Evolutionary conservation across 1,284 basidiomycete genomes (phyloP), one percentile per base, ranked within the genome.

Genomic region (Irpex lacteus): DNA sequence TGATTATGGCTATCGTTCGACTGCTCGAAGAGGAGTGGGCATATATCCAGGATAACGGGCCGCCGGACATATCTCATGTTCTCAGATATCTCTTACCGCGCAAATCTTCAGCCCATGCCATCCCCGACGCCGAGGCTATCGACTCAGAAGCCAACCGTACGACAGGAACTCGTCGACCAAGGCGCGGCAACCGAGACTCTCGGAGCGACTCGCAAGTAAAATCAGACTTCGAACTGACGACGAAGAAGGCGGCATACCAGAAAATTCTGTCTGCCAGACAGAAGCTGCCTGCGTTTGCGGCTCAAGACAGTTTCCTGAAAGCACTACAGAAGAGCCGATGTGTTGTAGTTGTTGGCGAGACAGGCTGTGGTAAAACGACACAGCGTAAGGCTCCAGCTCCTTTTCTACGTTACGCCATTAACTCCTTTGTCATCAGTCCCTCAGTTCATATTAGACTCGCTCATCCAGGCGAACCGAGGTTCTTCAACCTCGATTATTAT

Each of bases 351-450:
- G 90, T 95, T 1, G 92, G 94, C 61, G 92, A 96, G 77, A 94
- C 92, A 66, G 94, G 96, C 62, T 95, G 91, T 66, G 96, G 96
- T 38, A 98, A 98, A 75, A 95, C 93, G 2, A 94, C 91, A 0
- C 91, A 92, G 75, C 75, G 92, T 92, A 70, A 59, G 80, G 59
- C 15, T 60, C 4, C 40, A 40, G 19, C 38, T 47, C 37, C n/a
- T 49, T 37, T 9, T 26, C 50, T 9, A 1, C 21, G 7, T 19
- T 59, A 1, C 7, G 6, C 4, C 37, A 19, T 52, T 60, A 9
- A 60, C 59, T 6, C 32, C 9, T 52, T 6, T 1, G 6, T 1
- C 1, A 34, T 77, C 19, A 89, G 89, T 96, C 15, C 95, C 95
- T 13, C 95, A 97, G 72, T 96, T 95, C 69, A 87, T 96, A 60